Percentiles rank a stretch among this genome's conserved stretches.
These are phyloP conservation scores for Xerocomus amazonicus DNA, from an alignment of 1,284 basidiomycete species.

Conservation along the genomic window DNA sequence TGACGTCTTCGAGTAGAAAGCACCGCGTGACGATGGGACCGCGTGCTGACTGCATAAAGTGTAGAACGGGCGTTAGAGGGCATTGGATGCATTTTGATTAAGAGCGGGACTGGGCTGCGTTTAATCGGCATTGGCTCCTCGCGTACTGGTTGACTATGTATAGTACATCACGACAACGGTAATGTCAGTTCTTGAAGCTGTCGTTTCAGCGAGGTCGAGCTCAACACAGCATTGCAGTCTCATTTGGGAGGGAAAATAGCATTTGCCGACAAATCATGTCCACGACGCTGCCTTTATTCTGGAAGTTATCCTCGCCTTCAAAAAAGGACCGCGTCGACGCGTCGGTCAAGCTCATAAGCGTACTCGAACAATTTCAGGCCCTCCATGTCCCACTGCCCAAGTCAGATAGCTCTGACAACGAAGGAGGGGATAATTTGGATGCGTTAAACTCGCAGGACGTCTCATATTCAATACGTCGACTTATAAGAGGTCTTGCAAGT, in stretches of 20 bases:
- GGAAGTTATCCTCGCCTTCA: constrained; percentile 85
- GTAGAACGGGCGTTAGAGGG: constrained; percentile 61
- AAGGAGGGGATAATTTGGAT: constrained; percentile 55
- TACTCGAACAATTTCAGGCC: constrained; percentile 81
- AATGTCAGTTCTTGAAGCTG: too few species aligned
- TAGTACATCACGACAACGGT: too few species aligned
- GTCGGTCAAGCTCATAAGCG: constrained; percentile 77
- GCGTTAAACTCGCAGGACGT: constrained; percentile 81
- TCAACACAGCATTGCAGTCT: constrained; percentile 28
- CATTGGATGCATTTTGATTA: constrained; percentile 68
- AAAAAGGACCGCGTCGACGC: constrained; percentile 81
- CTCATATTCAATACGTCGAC: constrained; percentile 80
- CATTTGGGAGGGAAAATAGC: constrained; percentile 4
- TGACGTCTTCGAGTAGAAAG: constrained; percentile 34
- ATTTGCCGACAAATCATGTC: constrained; percentile 41
- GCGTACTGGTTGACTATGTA: background rate
- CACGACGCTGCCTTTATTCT: constrained; percentile 88
- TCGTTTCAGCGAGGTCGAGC: too few species aligned
- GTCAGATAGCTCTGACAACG: constrained; percentile 43
- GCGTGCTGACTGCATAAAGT: constrained; percentile 67
- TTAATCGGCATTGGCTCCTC: background rate
- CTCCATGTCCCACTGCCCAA: constrained; percentile 48
- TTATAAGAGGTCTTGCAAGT: constrained; percentile 85
- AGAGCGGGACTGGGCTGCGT: constrained; percentile 4
- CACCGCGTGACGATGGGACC: constrained; percentile 69